These are phyloP conservation scores for Silene conica DNA, from an alignment of 148 eudicot genomes.

Conservation along the genomic window DNA sequence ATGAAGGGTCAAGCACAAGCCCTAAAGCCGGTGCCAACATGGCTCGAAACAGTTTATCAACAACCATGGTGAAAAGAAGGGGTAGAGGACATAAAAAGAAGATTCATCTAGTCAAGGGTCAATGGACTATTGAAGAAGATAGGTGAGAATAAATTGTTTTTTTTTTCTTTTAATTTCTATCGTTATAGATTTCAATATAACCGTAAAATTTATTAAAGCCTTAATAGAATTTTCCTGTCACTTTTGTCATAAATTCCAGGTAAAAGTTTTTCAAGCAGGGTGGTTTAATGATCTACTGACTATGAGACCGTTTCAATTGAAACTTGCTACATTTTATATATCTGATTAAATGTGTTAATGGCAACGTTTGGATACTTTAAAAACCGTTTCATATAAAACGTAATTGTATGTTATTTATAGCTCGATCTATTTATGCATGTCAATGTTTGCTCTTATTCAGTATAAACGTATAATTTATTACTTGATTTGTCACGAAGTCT, in stretches of 20 bases:
- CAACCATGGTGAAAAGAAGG: slow-evolving; percentile 18
- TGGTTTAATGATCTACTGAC: neutral
- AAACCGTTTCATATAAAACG: neutral
- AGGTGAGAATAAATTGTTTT: slow-evolving; percentile 32
- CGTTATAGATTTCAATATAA: neutral
- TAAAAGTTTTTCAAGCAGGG: neutral
- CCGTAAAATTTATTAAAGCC: neutral
- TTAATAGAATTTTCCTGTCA: neutral
- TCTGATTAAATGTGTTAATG: neutral
- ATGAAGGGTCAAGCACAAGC: slow-evolving; percentile 57
- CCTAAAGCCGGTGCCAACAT: slow-evolving; percentile 18
- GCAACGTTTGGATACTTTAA: no score
- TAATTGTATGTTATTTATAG: no score
- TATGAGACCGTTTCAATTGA: neutral
- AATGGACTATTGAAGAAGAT: slow-evolving; percentile 94
- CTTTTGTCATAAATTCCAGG: neutral
- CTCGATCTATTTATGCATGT: slow-evolving; percentile 9
- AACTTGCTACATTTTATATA: no score
- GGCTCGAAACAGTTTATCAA: slow-evolving; percentile 13
- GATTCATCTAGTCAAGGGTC: slow-evolving; percentile 66
- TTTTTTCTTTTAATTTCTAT: no score
- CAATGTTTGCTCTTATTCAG: slow-evolving; percentile 9
- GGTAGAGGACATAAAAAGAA: slow-evolving; percentile 40
- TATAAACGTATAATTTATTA: no score
- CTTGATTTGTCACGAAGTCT: neutral